Base-by-base conservation (phyloP, 2,329 filamentous ascomycete species). In the Xylaria digitata region DNA sequence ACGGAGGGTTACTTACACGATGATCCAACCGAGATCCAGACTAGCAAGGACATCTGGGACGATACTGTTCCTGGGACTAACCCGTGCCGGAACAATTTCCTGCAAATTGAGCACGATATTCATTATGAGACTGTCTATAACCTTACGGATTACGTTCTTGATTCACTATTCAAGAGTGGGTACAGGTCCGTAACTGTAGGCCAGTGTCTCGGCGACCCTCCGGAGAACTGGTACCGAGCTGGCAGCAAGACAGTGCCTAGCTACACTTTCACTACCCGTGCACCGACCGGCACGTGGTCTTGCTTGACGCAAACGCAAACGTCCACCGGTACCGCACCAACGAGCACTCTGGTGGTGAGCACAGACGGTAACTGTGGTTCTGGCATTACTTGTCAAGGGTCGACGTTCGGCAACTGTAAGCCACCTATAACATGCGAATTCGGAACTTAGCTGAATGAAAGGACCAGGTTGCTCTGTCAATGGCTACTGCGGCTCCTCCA, bases 161-260 rank as follows among this genome's bases (percentile, higher is more conserved):
- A 75, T 21, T 78, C 78, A 26, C 78, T 87, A 13, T 78, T 79
- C 56, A 70, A 71, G 5, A 76, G 80, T 40, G 84, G 84, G 1
- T 82, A 80, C 66, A 72, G 73, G 50, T 81, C 81, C 61, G 85
- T 87, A 42, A 85, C 85, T 3, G 83, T 87, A 5, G 86, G 86
- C 3, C 80, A 87, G 70, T 88, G 86, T 71, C 78, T 88, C 15
- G 80, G 83, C 17, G 85, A 88, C 68, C 77, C 84, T 17, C 69
- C 72, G 2, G 78, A 77, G 55, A 81, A 83, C 72, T 88, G 86
- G 86, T 88, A 88, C 74, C 83, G 86, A 42, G 71, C 74, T 37
- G 76, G 75, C 21, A 72, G 71, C 37, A 71, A 71, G 42, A 0
- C 60, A 15, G 72, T 76, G 32, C 74, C 75, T 4, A 68, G 64